These are phyloP conservation scores for Xenosphaeropsis pyriputrescens DNA, from an alignment of 2,329 filamentous ascomycete species.

Conservation along the genomic window DNA sequence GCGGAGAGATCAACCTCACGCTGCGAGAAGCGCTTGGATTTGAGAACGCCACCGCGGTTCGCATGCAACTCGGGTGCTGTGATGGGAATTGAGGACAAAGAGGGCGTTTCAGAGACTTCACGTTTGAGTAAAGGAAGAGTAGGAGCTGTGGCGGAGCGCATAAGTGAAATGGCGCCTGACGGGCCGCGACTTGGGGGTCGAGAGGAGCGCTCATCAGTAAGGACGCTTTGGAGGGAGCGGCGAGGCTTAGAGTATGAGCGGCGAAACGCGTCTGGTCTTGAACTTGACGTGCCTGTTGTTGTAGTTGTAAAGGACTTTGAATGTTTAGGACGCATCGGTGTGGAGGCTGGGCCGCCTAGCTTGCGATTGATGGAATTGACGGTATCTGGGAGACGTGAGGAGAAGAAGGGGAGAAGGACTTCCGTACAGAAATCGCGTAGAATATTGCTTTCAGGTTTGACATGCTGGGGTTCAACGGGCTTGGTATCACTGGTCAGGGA, in stretches of 20 bases:
- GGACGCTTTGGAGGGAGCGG: constrained; percentile 44
- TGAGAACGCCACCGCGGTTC: constrained; percentile 18
- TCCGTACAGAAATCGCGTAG: constrained; percentile 67
- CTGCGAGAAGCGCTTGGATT: constrained; percentile 28
- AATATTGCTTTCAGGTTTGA: constrained; percentile 31
- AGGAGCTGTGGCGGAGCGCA: constrained; percentile 54
- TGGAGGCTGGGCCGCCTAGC: constrained; percentile 54
- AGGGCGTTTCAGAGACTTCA: constrained; percentile 47
- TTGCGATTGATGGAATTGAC: constrained; percentile 61
- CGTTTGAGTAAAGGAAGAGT: constrained; percentile 47
- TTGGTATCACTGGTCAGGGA: constrained; percentile 35
- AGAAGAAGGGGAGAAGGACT: constrained; percentile 70
- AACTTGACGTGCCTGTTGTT: constrained; percentile 23
- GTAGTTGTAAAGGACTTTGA: constrained; percentile 31
- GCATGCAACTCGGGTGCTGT: constrained; percentile 21
- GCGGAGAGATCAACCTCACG: constrained; percentile 38
- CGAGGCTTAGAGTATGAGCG: constrained; percentile 27
- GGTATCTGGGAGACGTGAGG: constrained; percentile 56
- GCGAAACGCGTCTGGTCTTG: constrained; percentile 37
- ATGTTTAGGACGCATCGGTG: constrained; percentile 31
- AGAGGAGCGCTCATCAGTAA: constrained; percentile 40
- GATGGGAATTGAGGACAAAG: constrained; percentile 30
- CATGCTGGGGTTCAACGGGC: constrained; percentile 17
- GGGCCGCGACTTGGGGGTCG: constrained; percentile 41
- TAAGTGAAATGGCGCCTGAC: constrained; percentile 42